Base-by-base conservation (phyloP, 2,329 filamentous ascomycete species). In the Exophiala phaeomuriformis region DNA sequence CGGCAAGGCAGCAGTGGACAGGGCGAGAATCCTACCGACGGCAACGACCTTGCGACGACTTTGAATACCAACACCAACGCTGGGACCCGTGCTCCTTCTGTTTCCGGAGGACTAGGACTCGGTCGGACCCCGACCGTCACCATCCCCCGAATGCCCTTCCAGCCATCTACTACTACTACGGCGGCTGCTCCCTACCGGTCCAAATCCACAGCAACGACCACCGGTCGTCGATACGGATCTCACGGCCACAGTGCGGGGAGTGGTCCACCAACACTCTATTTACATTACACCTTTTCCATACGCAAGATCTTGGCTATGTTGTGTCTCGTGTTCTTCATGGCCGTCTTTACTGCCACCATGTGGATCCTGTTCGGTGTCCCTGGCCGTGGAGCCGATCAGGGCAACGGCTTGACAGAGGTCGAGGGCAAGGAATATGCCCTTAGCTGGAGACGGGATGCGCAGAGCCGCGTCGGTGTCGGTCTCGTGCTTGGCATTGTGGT, bases 291-390 rank as follows among this genome's bases (percentile, higher is more conserved):
- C 10, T 62, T 59, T 53, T 56, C 53, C 3, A 12, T 56, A 8
- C 40, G 30, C 27, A 51, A 51, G n/a, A 52, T 63, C 42, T 36
- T 52, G 3, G 28, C 42, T 31, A 27, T 52, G 31, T 42, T 57
- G 3, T 19, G 43, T 5, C 28, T 60, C 3, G 35, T 49, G 2
- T 42, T 62, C 41, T 33, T 60, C 31, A 44, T 57, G 9, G 55
- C 59, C 3, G 7, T 55, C 10, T 46, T 60, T 40, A 50, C 60
- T 2, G 47, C 50, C 10, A 49, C 55, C 8, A 49, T 61, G 41
- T 64, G 62, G 62, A 54, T 63, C 37, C 36, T 64, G 12, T 60
- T 64, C 45, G 62, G 62, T 6, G 46, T 61, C 8, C 62, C 62
- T 2, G 62, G 62, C 19, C 47, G 54, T 6, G 48, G 51, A 8